Evolutionary conservation across 2,329 filamentous ascomycete genomes (phyloP), one percentile per base, ranked within the genome.

Genomic region (Fusarium proliferatum): DNA sequence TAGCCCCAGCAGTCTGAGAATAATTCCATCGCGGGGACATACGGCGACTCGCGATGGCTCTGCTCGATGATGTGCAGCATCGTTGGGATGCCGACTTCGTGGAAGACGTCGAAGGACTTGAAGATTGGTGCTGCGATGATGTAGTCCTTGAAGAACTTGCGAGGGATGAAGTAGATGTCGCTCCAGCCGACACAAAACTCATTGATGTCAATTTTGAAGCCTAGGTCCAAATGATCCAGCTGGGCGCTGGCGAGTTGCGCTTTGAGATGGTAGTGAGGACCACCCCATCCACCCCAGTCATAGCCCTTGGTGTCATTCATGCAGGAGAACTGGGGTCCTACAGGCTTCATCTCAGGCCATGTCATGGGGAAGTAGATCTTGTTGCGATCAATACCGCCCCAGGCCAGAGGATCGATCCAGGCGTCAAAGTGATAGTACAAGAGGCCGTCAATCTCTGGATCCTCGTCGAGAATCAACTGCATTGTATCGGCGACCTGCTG

Each of bases 341-440:
- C 8, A 5, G 55, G 55, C 12, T 33, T 58, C 55, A 58, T 58
- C n/a, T 36, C 28, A 0, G 55, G 55, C 55, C 55, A 58, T 0
- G 55, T 58, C 55, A 58, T 58, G n/a, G 55, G 55, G 23, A 58
- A 58, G 7, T 58, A 36, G 5, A 58, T 58, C 17, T 58, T 58
- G 30, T 36, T 48, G 5, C 12, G 55, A 5, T 58, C 55, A 4
- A 58, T 58, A 17, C 26, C 21, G 19, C 55, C 26, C 55, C 55
- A 58, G 8, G 55, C 55, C 9, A 58, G 55, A 48, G 55, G 55
- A 4, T 58, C 55, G 9, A 58, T 21, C 55, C 55, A 58, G 9
- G 55, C 41, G 17, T 58, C 55, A 3, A 58, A 58, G n/a, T 58
- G 55, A 17, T 58, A 58, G n/a, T 58, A 58, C 2, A 58, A 11